Conservation (phyloP, 805 yeast genomes). For the Lipomyces yamanashiensis region DNA sequence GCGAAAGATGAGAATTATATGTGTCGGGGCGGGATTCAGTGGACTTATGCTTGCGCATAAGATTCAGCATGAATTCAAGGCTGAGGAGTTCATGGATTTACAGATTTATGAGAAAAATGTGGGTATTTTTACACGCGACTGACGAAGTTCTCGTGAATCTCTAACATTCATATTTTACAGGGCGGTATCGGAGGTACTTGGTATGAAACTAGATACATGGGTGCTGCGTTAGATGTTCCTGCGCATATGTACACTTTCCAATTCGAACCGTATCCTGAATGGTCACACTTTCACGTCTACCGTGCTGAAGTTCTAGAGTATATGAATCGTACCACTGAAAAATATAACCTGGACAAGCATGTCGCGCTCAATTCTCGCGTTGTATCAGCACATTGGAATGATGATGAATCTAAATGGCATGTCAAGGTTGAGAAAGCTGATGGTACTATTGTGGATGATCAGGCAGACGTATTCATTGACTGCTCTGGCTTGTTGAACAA, state of each 20-base stretch:
- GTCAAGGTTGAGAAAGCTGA: conserved; percentile 19
- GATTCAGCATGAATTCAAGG: conserved; percentile 18
- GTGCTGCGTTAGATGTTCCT: conserved; percentile 43
- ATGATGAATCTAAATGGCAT: conserved; percentile 31
- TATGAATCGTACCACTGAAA: conserved; percentile 37
- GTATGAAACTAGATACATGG: conserved; percentile 40
- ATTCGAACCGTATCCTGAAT: conserved; percentile 41
- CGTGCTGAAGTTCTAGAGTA: conserved; percentile 40
- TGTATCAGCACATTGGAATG: conserved; percentile 36
- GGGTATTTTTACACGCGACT: not conserved
- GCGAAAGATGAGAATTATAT: conserved; percentile 5
- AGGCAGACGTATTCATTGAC: conserved; percentile 17
- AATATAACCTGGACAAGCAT: conserved; percentile 39
- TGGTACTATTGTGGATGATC: conserved; percentile 3
- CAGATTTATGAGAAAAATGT: conserved; percentile 23
- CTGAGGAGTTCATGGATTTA: conserved; percentile 15
- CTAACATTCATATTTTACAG: conserved; percentile 35
- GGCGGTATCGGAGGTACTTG: conserved; percentile 43
- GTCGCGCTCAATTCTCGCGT: conserved; percentile 36
- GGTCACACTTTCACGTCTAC: conserved; percentile 40
- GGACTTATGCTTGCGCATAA: conserved; percentile 21
- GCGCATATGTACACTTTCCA: conserved; percentile 39
- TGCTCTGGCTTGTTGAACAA: conserved; percentile 35
- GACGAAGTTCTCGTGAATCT: not conserved
- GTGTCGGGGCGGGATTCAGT: conserved; percentile 20